These are phyloP conservation scores for Taiwanofungus camphoratus DNA, from an alignment of 1,284 basidiomycete genomes.

Conservation along the genomic window DNA sequence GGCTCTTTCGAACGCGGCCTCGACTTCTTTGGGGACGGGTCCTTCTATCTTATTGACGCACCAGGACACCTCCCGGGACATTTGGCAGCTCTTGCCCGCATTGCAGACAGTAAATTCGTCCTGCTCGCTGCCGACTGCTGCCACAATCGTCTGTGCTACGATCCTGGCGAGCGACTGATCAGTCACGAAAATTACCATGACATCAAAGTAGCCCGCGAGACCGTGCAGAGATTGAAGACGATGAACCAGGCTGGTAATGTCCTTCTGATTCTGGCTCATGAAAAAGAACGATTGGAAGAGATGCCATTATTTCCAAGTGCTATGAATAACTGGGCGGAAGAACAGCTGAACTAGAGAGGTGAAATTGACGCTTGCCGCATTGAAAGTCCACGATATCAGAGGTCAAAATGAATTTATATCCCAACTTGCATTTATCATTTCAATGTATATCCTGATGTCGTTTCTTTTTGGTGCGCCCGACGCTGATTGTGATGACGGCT, in stretches of 20 bases:
- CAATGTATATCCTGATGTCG: no score
- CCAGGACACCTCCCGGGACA: conserved; percentile 52
- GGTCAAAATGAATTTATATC: no score
- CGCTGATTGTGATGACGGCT: no score
- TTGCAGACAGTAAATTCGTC: conserved; percentile 38
- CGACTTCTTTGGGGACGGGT: conserved; percentile 54
- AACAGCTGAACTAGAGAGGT: no score
- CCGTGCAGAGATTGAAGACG: conserved; percentile 10
- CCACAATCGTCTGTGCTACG: conserved; percentile 18
- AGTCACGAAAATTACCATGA: conserved; percentile 11
- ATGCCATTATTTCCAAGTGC: conserved; percentile 17
- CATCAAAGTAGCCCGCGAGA: conserved; percentile 12
- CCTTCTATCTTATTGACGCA: conserved; percentile 49
- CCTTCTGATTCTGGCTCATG: conserved; percentile 15
- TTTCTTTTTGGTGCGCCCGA: no score
- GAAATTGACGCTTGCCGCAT: no score
- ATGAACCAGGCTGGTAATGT: conserved; percentile 8
- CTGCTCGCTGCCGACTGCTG: conserved; percentile 9
- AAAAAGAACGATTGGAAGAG: conserved; percentile 14
- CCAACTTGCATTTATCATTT: no score
- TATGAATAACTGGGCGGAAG: no score
- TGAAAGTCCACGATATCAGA: no score
- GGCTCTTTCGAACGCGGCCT: conserved; percentile 47
- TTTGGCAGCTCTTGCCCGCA: conserved; percentile 48
- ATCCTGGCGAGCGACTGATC: conserved; percentile 35